Conservation (phyloP, 2,329 filamentous ascomycete genomes). For the Dryadomyces quercivorus region DNA sequence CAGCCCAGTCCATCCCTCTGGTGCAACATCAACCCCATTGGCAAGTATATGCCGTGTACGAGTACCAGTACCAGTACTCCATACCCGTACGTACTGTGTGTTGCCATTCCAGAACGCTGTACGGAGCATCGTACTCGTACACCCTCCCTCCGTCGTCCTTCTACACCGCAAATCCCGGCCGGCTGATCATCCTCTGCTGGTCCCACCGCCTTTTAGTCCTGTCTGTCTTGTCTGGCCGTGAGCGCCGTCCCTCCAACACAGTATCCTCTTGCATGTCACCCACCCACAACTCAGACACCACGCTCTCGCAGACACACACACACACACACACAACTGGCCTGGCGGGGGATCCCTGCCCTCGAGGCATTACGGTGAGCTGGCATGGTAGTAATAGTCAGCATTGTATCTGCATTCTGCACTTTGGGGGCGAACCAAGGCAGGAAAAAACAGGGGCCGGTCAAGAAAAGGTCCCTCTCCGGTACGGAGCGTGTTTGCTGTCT, state of each 20-base stretch:
- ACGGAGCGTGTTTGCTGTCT: neutral
- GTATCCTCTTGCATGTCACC: neutral
- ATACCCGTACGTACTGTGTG: too few species aligned
- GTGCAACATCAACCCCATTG: too few species aligned
- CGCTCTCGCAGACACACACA: neutral
- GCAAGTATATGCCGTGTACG: too few species aligned
- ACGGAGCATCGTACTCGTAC: too few species aligned
- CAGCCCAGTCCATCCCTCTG: too few species aligned
- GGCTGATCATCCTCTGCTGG: too few species aligned
- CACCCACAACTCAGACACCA: neutral
- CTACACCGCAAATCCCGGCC: neutral
- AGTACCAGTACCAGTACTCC: too few species aligned
- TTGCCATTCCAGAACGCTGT: too few species aligned
- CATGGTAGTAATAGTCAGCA: neutral
- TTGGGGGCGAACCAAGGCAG: too few species aligned
- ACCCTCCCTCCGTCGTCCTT: too few species aligned
- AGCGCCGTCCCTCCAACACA: too few species aligned
- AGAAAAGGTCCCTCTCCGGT: neutral
- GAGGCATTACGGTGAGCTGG: neutral
- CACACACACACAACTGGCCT: neutral
- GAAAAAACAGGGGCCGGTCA: neutral
- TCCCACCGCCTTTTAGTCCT: neutral
- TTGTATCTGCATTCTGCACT: neutral
- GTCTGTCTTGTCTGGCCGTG: too few species aligned
- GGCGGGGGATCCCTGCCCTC: neutral